A percentile compares a stretch with the other conserved stretches of the same genome.
Conservation (phyloP, 2,329 filamentous ascomycete genomes). For the Botrytis pseudocinerea region DNA sequence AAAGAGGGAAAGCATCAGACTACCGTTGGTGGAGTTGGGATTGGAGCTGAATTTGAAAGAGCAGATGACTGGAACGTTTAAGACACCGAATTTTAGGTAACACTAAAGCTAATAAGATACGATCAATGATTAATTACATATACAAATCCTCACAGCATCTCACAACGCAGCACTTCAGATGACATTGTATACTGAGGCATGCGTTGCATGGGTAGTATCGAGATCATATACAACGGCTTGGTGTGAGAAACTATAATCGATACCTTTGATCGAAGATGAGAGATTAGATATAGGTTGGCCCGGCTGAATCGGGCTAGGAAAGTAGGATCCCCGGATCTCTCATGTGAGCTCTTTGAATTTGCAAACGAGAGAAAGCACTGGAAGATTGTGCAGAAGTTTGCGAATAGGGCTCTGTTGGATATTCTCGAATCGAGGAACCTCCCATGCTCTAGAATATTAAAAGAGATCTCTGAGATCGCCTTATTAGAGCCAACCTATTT, state of each 20-base stretch:
- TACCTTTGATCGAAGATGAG: neutral
- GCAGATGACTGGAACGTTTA: neutral
- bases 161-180: neutral
- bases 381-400: too few relatives aligned
- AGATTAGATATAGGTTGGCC: neutral
- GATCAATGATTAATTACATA: neutral
- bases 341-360: neutral
- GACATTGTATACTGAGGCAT: neutral
- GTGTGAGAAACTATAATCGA: neutral
- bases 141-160: neutral
- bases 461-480: neutral
- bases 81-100: neutral
- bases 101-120: neutral
- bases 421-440: too few relatives aligned
- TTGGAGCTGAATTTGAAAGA: neutral
- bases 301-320: neutral
- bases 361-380: too few relatives aligned
- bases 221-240: neutral
- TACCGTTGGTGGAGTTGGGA: neutral
- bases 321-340: neutral
- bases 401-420: too few relatives aligned
- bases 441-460: rapidly evolving
- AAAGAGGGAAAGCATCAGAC: neutral
- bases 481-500: too few relatives aligned
- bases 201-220: neutral